Base-by-base conservation (phyloP, 345 rosid species). In the Limnanthes douglasii region DNA sequence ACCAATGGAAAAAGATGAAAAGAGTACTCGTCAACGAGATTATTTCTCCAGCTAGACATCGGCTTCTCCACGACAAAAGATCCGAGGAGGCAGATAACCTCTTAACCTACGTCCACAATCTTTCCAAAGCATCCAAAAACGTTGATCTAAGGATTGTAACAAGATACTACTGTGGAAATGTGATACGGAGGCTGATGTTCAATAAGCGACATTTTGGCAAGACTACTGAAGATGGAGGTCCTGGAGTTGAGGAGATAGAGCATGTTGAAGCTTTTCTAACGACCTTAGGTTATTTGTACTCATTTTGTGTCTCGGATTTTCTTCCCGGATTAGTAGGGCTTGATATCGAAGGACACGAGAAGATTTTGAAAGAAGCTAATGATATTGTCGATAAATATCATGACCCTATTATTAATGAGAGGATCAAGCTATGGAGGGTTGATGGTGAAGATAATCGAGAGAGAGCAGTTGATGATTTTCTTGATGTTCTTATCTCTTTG, bases 1-100 rank as follows among this genome's bases (percentile, higher is more conserved):
- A 64, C 1, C 72, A 67, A 1, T 72, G 68, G 69, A 64, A 64
- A 54, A 67, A 67, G 36, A 66, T 57, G 73, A 71, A 40, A 48
- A 60, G 38, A 39, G 51, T 71, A 2, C 21, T 66, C 11, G 33
- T 56, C 9, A 28, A 56, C 2, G 62, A 64, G 20, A 38, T 67
- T 4, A 13, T 61, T 25, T 64, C 56, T 22, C 66, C 69, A 0
- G 58, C 62, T 5, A 56, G 57, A 25, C 70, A 46, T 24, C 46
- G 36, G 17, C 60, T 60, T 59, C 54, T 73, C 5, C 66, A 48
- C 2, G 31, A 34, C 1, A 69, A 65, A 37, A 53, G 75, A 45
- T 34, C 30, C 9, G 61, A 62, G 43, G 72, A 66, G 13, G 57
- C 57, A 9, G 68, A 66, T 18, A 45, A 61, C 38, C 37, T 66